Evolutionary conservation across 1,284 basidiomycete genomes (phyloP), one percentile per base, ranked within the genome.

Genomic region (Ceratobasidium sp.): DNA sequence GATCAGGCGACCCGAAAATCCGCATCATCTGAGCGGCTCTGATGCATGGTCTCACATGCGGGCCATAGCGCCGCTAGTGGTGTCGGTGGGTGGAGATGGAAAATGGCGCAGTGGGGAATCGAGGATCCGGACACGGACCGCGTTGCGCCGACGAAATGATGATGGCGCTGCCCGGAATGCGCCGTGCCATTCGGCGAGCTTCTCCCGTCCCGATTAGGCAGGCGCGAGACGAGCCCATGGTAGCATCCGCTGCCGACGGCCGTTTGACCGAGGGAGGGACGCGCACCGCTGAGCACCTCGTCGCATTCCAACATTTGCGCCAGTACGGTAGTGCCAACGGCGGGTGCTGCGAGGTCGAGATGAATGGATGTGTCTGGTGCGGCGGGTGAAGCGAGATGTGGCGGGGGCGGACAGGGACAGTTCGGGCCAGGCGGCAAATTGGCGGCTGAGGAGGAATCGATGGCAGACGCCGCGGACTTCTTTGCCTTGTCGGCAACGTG

Each of bases 141-240:
- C 29, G 33, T 31, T 33, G 31, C 56, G 36, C 56, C 56, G 29
- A 33, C 19, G 29, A 33, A 41, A 41, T 41, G 36, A 41, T 41
- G 36, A 41, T 41, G 36, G 36, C 36, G 36, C 36, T 5, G 59
- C 36, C 41, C 59, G 59, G 59, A 22, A 60, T 45, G 14, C 17
- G 36, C 59, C 33, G 19, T 41, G 11, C 36, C 36, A 41, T 41
- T 5, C 36, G 36, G 36, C 36, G 36, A 41, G 36, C 6, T 41
- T 41, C 36, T 41, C 36, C 36, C 36, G 36, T 41, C 36, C 36
- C 36, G 36, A 41, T 8, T 15, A 44, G 29, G n/a, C 14, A 44
- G 59, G 59, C 5, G 24, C 31, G 59, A 60, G 19, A 60, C 59
- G 24, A 36, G 59, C 36, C 59, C n/a, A 41, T 41, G 59, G 59